Evolutionary conservation across 2,329 filamentous ascomycete species (phyloP), one percentile per base, ranked within the genome.

Genomic region (Talaromyces sp.): DNA sequence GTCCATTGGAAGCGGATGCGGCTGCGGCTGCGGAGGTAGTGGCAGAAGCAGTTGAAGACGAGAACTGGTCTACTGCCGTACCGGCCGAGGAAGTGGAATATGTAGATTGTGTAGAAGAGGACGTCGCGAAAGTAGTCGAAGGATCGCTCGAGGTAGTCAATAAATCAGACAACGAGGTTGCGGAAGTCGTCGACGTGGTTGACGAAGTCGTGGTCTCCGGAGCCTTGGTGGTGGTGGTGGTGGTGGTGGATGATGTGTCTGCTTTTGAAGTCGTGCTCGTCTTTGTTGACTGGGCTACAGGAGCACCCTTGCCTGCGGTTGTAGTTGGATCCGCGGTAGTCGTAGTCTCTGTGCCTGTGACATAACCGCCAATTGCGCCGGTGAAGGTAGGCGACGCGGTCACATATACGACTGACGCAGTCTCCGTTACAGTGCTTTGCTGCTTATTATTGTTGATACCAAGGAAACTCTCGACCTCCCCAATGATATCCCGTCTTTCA

Each of bases 361-460:
- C 76, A 70, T 81, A 84, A 66, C 82, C 82, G 64, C 76, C 83
- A 67, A 85, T 76, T 1, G 78, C 77, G 29, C 83, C 84, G 17
- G 77, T 75, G 68, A 86, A 87, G 45, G 85, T 86, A 63, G 82
- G 78, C 25, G 79, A 70, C 34, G 82, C 78, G 0, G 85, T 86
- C 54, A 85, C 78, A 72, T 86, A 84, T 49, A 86, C 79, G 47
- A 84, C 74, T 13, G 68, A 66, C 15, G 73, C 65, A 17, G 58
- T 63, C 19, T 58, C 61, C 11, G 61, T 64, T 4, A 64, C 36
- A 5, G 25, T 47, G 27, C 8, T 10, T 43, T 61, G 40, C 13
- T 60, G 15, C 1, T 56, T 17, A 25, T 8, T 7, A 6, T 29
- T 8, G 22, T 53, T 7, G 40, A 67, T 27, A 31, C 65, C 65